Conservation (phyloP, 495 filamentous ascomycete species). For the Aspergillus olivimuriae region DNA sequence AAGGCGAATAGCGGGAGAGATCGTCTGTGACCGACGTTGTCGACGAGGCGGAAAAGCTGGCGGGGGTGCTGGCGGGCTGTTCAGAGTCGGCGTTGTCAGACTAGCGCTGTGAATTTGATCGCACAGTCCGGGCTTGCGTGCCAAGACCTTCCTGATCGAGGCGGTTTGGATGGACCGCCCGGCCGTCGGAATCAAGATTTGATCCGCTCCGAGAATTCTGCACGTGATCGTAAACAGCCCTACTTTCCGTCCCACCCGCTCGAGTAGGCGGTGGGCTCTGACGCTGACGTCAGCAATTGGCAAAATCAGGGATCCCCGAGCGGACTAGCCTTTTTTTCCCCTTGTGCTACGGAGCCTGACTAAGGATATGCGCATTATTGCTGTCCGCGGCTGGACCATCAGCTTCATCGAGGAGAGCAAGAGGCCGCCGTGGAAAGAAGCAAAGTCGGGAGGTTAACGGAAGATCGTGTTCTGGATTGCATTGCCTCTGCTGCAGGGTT, state of each 20-base stretch:
- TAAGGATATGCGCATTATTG: too few species aligned
- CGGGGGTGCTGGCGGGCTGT: slow-evolving; percentile 35
- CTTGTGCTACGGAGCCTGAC: too few species aligned
- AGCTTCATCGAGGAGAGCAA: too few species aligned
- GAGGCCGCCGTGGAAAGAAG: too few species aligned
- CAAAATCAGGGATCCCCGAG: too few species aligned
- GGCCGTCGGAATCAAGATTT: slow-evolving; percentile 17
- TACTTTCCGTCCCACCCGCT: slow-evolving; percentile 20
- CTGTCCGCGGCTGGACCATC: too few species aligned
- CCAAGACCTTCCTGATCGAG: slow-evolving; percentile 33
- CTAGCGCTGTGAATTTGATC: slow-evolving; percentile 43
- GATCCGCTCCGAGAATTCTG: slow-evolving; percentile 13
- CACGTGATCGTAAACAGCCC: slow-evolving; percentile 28
- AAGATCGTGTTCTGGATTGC: too few species aligned
- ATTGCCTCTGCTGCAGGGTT: too few species aligned
- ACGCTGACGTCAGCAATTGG: too few species aligned
- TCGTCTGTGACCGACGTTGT: slow-evolving; percentile 19
- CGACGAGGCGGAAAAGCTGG: slow-evolving; percentile 26
- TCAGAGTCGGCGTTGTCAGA: slow-evolving; percentile 33
- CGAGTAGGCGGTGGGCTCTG: too few species aligned
- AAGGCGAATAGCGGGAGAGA: slow-evolving; percentile 9
- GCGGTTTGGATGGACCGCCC: slow-evolving; percentile 9
- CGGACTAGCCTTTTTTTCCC: too few species aligned
- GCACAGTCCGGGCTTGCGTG: slow-evolving; percentile 36
- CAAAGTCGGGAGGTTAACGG: too few species aligned